Evolutionary conservation across 495 filamentous ascomycete species (phyloP), one percentile per base, ranked within the genome.

Genomic region (Xylaria palmicola): DNA sequence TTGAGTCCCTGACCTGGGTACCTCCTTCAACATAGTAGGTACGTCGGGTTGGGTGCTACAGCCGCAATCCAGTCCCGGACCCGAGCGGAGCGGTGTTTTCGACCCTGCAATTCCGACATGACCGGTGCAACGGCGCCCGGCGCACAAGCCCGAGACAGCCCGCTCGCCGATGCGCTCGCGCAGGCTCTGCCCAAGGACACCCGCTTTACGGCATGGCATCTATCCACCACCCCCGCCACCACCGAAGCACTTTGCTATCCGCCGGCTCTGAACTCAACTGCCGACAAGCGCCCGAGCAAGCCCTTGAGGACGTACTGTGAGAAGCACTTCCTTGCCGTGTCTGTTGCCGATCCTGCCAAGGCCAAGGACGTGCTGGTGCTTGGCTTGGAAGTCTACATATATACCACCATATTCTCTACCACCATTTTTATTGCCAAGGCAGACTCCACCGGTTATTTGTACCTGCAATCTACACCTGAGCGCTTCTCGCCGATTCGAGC

Each of bases 401-500:
- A 87, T 64, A 86, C 89, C 20, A 95, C 90, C 32, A 84, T 84
- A 62, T 83, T 85, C 74, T 83, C 90, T 32, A 95, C 89, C 4
- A 96, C 88, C 36, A 83, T 98, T 34, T 99, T 98, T 74, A 87
- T 99, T 37, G 92, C 91, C 57, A 99, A 99, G 75, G 94, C 94
- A 49, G 94, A 99, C 74, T 97, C 93, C 15, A 97, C 93, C 1
- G 94, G 94, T 47, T 93, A 90, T 65, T 75, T 97, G 26, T 80
- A 89, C 68, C 77, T 88, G 0, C 81, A 92, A 37, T 74, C 82
- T 29, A 69, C 88, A 1, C 77, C 83, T 2, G 76, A 80, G 45
- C 82, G 83, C 17, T 83, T 83, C 1, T 97, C 92, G 1, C 85
- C 90, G 0, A 79, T 97, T 29, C 84, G 86, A 68, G 76, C 85